Evolutionary conservation across 2,329 filamentous ascomycete genomes (phyloP).

Genomic region (Pseudocercospora vitis): DNA sequence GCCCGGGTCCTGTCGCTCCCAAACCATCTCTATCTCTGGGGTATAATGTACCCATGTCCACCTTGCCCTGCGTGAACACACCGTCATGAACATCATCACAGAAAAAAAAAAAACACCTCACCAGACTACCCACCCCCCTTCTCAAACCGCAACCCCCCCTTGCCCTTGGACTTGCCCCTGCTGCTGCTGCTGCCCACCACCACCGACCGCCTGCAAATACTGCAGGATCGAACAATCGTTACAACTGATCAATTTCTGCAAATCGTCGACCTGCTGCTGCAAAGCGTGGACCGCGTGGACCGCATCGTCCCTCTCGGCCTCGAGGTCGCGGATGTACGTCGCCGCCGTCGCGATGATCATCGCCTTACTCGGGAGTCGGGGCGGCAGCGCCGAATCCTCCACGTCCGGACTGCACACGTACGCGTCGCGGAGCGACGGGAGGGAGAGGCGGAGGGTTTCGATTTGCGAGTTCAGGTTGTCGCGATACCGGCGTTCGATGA

Average conservation of each 20-base stretch:
- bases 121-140: too few relatives aligned
- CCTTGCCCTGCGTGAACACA: too few relatives aligned
- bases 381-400: constrained; percentile 45
- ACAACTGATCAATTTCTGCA: constrained; percentile 49
- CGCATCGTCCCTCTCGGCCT: constrained; percentile 44
- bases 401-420: constrained; percentile 43
- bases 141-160: constrained; percentile 10
- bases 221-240: constrained; percentile 43
- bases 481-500: constrained; percentile 50
- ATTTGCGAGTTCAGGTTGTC: constrained; percentile 50
- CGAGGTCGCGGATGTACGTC: constrained; percentile 49
- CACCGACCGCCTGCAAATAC: constrained; percentile 26
- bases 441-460: constrained; percentile 42
- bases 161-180: not conserved
- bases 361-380: constrained; percentile 46
- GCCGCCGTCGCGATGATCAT: constrained; percentile 49
- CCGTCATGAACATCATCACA: constrained; percentile 12
- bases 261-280: constrained; percentile 42
- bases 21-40: not conserved
- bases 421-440: constrained; percentile 44
- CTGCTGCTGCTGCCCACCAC: constrained; percentile 2
- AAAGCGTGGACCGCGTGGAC: constrained; percentile 43
- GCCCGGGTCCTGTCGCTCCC: not conserved
- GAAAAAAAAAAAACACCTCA: too few relatives aligned
- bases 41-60: too few relatives aligned